These are phyloP conservation scores for Venturia carpophila DNA, from an alignment of 2,329 filamentous ascomycete genomes.

Conservation along the genomic window DNA sequence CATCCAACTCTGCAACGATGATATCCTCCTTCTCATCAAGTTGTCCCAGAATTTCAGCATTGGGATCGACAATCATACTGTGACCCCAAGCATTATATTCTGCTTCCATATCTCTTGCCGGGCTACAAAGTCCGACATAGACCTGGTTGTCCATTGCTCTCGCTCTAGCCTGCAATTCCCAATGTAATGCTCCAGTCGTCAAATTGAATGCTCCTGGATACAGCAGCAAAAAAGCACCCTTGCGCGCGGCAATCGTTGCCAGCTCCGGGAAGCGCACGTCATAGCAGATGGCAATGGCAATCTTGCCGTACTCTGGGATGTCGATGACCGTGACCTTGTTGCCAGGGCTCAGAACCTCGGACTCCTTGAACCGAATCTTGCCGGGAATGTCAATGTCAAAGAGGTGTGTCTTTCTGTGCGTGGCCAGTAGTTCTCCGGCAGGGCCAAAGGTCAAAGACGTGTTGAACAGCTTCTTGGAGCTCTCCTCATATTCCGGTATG, in stretches of 20 bases:
- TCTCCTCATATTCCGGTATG: slow-evolving; percentile 63
- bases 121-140: slow-evolving; percentile 88
- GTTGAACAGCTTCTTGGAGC: slow-evolving; percentile 70
- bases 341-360: slow-evolving; percentile 77
- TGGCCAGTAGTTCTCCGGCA: slow-evolving; percentile 68
- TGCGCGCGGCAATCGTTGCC: slow-evolving; percentile 77
- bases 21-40: slow-evolving; percentile 71
- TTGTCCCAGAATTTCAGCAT: slow-evolving; percentile 72
- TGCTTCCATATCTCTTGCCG: slow-evolving; percentile 69
- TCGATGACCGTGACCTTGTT: slow-evolving; percentile 80
- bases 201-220: slow-evolving; percentile 98
- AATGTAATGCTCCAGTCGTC: slow-evolving; percentile 87
- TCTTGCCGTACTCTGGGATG: slow-evolving; percentile 77
- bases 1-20: slow-evolving; percentile 63
- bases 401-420: slow-evolving; percentile 87
- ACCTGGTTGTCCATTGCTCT: slow-evolving; percentile 90
- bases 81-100: slow-evolving; percentile 89
- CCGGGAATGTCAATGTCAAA: slow-evolving; percentile 98
- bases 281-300: slow-evolving; percentile 92
- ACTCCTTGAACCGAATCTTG: slow-evolving; percentile 85
- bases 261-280: slow-evolving; percentile 95
- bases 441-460: slow-evolving; percentile 80
- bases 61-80: slow-evolving; percentile 78
- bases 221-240: slow-evolving; percentile 77
- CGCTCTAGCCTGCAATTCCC: slow-evolving; percentile 73